A percentile compares a stretch with the other conserved stretches of the same genome.
Evolutionary conservation across 164 flowering plant species (phyloP).

Genomic region (Vitis rupestris): DNA sequence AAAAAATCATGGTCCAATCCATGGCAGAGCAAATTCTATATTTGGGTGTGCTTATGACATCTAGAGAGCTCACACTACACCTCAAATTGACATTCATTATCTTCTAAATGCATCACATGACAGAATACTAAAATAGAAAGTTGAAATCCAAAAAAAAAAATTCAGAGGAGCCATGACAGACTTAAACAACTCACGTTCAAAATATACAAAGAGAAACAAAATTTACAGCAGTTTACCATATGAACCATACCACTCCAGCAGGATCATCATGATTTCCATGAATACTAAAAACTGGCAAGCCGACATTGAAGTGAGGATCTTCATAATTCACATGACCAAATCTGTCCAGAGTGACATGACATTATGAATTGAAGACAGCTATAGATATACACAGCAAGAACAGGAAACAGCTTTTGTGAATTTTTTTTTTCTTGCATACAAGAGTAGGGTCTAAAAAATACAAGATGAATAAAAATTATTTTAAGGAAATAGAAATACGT

Average conservation of each 20-base stretch:
- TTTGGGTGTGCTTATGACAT: no score
- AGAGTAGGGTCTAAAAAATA: no score
- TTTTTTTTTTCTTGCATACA: no score
- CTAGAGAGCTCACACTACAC: no score
- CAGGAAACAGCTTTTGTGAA: background rate
- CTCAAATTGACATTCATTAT: no score
- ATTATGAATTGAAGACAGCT: background rate
- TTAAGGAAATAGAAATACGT: background rate
- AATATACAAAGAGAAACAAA: background rate
- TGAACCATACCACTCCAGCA: slow-evolving; percentile 90
- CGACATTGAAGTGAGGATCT: slow-evolving; percentile 98
- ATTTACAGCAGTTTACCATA: slow-evolving; percentile 7
- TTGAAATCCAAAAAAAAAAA: background rate
- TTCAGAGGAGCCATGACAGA: background rate
- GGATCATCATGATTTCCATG: slow-evolving; percentile 99
- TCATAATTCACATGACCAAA: slow-evolving; percentile 99
- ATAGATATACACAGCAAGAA: no score
- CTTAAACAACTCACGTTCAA: background rate
- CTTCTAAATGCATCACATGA: no score
- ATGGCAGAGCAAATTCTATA: no score
- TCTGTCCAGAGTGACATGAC: slow-evolving; percentile 36
- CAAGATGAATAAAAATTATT: background rate
- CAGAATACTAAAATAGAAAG: background rate
- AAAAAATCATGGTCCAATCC: no score
- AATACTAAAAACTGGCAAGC: slow-evolving; percentile 95